phyloP scores from a whole-genome alignment of 192 early-diverging fungal species.

The Phycomyces blakesleeanus region DNA sequence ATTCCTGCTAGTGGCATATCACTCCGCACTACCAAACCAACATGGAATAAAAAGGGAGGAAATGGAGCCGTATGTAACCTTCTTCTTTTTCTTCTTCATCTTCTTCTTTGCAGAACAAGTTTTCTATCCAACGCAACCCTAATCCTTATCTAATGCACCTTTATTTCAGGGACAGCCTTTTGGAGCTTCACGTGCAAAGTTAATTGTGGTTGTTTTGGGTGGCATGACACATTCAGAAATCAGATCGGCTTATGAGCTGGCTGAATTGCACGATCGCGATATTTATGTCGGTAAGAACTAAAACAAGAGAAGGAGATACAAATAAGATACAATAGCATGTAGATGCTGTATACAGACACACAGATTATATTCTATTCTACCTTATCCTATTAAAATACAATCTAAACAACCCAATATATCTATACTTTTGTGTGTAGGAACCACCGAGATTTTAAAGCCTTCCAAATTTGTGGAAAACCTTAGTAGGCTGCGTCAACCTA shows the following conservation, averaged over 20 bases:
- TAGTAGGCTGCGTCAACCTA: slow-evolving; percentile 14
- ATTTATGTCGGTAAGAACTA: slow-evolving; percentile 55
- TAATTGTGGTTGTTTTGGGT: slow-evolving; percentile 84
- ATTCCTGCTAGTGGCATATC: slow-evolving; percentile 36
- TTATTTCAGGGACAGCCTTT: slow-evolving; percentile 3
- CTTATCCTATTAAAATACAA: too few relatives aligned
- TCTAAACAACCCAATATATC: too few relatives aligned
- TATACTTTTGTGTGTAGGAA: too few relatives aligned
- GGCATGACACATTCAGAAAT: slow-evolving; percentile 79
- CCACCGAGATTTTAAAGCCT: slow-evolving; percentile 28
- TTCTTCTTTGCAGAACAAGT: neutral
- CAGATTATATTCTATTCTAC: neutral
- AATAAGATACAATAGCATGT: too few relatives aligned
- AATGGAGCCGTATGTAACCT: neutral
- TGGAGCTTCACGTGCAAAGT: slow-evolving; percentile 49
- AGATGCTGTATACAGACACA: neutral
- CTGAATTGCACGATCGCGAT: slow-evolving; percentile 57
- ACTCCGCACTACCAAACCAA: slow-evolving; percentile 31
- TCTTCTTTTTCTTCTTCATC: too few relatives aligned
- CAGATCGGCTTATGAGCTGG: slow-evolving; percentile 62
- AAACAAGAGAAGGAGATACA: too few relatives aligned
- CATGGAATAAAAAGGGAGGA: slow-evolving; percentile 19
- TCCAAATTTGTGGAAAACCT: slow-evolving; percentile 23
- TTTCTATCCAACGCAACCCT: neutral
- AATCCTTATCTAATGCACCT: slow-evolving; percentile 1